Evolutionary conservation across 73 alveolate genomes (phyloP), one percentile per base, ranked within the genome.

Genomic region (Blepharisma stoltei): DNA sequence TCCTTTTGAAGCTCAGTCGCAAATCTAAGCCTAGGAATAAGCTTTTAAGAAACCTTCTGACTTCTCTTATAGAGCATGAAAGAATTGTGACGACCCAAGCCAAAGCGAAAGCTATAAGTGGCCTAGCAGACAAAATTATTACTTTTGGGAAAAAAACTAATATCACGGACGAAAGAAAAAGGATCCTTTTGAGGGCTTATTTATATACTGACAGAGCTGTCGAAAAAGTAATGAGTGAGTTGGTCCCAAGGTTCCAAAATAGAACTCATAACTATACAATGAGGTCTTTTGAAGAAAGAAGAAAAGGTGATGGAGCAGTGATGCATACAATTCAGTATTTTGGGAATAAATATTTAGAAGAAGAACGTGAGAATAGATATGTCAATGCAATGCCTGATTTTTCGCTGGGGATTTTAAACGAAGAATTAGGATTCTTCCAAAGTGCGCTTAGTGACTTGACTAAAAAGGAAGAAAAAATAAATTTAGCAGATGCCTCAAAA

Each of bases 61-160:
- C 89, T 44, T 7, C 32, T 53, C 70, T 82, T 0, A 48, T 78
- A 14, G 49, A 9, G 14, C 86, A 82, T 37, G 86, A 82, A 23
- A 76, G 86, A 78, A 82, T 82, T 5, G 43, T 47, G 14, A 82
- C 89, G 1, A 82, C 89, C 41, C 38, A 4, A 4, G 86, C 81
- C 11, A 82, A 82, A 32, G 89, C 89, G 20, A 82, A 55, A 75
- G 89, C 83, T 14, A 43, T 78, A 38, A 54, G 86, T 38, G 81
- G 81, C 6, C 54, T 78, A 0, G 86, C 86, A 6, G 89, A 78
- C 1, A 82, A 54, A 53, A 32, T 82, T 6, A 60, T 82, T 32
- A n/a, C 65, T 8, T 6, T 50, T n/a, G 80, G 82, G 60, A 82
- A 82, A 67, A 79, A 66, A 6, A 6, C 32, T 20, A 47, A 23